Percentiles rank a stretch among this genome's conserved stretches.
Evolutionary conservation across 768 basidiomycete species (phyloP).

Genomic region (Sporobolomyces phaffii): DNA sequence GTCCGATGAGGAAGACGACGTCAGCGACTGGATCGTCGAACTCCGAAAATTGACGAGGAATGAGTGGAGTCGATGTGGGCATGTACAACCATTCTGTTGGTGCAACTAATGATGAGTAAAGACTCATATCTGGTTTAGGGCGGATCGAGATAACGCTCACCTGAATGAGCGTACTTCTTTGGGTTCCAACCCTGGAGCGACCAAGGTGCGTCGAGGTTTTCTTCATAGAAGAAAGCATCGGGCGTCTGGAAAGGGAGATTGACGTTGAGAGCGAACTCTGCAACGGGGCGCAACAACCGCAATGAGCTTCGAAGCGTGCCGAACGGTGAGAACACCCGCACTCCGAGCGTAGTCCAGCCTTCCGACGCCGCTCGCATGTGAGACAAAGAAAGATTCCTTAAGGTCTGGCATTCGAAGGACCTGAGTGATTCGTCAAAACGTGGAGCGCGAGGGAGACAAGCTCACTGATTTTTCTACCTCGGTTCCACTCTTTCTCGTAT

Average conservation of each 20-base stretch:
- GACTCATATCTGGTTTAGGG: too few species aligned
- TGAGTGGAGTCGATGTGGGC: not conserved
- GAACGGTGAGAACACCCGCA: not conserved
- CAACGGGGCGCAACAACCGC: too few species aligned
- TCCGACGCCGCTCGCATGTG: conserved; percentile 47
- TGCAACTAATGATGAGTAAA: too few species aligned
- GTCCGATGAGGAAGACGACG: conserved; percentile 53
- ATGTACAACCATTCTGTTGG: not conserved
- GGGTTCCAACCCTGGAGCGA: not conserved
- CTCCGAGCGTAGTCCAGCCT: not conserved
- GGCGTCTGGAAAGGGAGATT: conserved; percentile 29
- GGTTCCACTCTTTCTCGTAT: conserved; percentile 40
- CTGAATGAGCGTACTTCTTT: not conserved
- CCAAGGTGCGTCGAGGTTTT: not conserved
- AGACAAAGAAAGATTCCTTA: conserved; percentile 46
- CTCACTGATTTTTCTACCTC: conserved; percentile 42
- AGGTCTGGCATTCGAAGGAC: conserved; percentile 40
- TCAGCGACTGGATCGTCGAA: not conserved
- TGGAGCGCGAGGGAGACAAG: not conserved
- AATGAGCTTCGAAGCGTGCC: too few species aligned
- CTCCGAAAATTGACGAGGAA: not conserved
- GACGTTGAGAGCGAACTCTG: conserved; percentile 35
- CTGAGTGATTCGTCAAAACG: not conserved
- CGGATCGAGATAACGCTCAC: not conserved
- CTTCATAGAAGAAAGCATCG: conserved; percentile 31